phyloP scores from a whole-genome alignment of 306 rosid species.

The Fagus sylvatica region DNA sequence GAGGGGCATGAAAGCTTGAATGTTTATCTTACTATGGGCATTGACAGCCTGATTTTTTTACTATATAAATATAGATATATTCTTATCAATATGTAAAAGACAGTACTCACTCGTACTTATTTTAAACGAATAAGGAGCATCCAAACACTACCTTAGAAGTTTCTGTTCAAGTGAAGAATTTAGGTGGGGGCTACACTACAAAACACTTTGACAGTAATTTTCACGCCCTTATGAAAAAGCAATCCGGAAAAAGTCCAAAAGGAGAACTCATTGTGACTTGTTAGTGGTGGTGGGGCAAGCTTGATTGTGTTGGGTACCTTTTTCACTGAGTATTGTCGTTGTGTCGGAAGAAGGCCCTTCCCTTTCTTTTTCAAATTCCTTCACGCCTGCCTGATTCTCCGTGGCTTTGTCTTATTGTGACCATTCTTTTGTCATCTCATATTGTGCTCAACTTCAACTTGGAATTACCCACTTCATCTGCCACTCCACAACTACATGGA shows the following conservation, averaged over 20 bases:
- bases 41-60: no score
- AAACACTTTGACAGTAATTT: conserved; percentile 40
- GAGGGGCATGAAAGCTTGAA: no score
- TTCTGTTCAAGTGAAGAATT: conserved; percentile 26
- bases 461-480: conserved; percentile 23
- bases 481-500: conserved; percentile 31
- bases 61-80: no score
- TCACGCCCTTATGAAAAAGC: conserved; percentile 72
- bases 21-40: no score
- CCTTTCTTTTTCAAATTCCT: conserved; percentile 36
- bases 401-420: conserved; percentile 49
- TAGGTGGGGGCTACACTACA: conserved; percentile 32
- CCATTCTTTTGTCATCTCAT: conserved; percentile 27
- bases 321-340: conserved; percentile 61
- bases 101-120: no score
- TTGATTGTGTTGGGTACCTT: conserved; percentile 63
- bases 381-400: conserved; percentile 61
- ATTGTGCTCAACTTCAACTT: conserved; percentile 13
- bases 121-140: neutral
- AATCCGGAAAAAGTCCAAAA: conserved; percentile 53
- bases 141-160: conserved; percentile 23
- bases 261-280: conserved; percentile 42
- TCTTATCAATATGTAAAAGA: no score
- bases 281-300: conserved; percentile 62
- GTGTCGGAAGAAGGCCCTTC: conserved; percentile 61